Base-by-base conservation (phyloP, 371 early-diverging fungal genomes). In the Syncephalastrum racemosum region DNA sequence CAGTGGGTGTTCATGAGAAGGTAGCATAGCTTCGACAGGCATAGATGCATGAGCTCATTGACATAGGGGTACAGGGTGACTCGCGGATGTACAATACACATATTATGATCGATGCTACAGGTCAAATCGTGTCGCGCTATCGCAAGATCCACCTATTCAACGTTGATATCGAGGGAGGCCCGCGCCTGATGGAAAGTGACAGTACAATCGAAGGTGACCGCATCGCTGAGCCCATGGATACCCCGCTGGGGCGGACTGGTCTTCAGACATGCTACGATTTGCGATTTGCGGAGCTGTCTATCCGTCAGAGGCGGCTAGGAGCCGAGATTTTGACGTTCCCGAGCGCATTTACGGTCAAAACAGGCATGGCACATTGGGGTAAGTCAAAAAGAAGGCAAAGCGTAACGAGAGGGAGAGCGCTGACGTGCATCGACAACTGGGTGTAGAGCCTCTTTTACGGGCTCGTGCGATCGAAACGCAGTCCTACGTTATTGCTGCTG, bases 391-490 rank as follows among this genome's bases (percentile, higher is more conserved):
- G n/a, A n/a, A n/a, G n/a, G 25, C 18, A 53, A 39, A 16, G 42
- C 6, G 43, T 14, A 48, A 4, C 7, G 3, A 41, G 22, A 44
- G 12, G 39, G 23, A n/a, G 16, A 19, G 31, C 6, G 31, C 18
- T 46, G 4, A 58, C 22, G 12, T 5, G 36, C 0, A 49, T 20
- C 23, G 18, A 27, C 22, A 10, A 49, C 3, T 52, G 16, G 16
- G 4, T 36, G 31, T 55, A 85, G 90, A 92, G 62, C 56, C 83
- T 0, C 79, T 94, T 19, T 67, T 94, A 43, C 78, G 91, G 8
- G 89, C 92, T 7, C 79, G 95, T 46, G 95, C 95, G 1, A 92
- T 94, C 45, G 95, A 94, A 61, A 92, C 88, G 2, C 94, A 94
- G 63, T 66, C 71, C 4, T 84, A 70, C 61, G 82, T 79, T 0